phyloP scores from a whole-genome alignment of 2,329 filamentous ascomycete genomes.

The Zymoseptoria ardabiliae region DNA sequence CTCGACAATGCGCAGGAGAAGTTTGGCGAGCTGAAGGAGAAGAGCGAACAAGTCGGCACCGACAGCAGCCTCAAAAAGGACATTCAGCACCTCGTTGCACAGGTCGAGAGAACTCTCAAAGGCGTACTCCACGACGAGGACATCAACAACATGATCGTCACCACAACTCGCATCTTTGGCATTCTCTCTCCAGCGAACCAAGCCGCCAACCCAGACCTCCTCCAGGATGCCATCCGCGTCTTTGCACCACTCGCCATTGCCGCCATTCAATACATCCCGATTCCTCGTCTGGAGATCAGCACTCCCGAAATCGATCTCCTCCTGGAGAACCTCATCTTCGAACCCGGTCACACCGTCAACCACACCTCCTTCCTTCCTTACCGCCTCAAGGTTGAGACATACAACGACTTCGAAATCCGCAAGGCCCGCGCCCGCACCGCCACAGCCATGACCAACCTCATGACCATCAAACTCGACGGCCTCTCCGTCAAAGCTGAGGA shows the following conservation, averaged over 20 bases:
- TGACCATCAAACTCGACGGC: constrained; percentile 74
- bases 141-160: constrained; percentile 60
- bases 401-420: constrained; percentile 78
- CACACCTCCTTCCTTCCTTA: constrained; percentile 84
- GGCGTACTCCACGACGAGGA: constrained; percentile 66
- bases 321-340: constrained; percentile 82
- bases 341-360: constrained; percentile 79
- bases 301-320: constrained; percentile 77
- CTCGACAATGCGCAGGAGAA: constrained; percentile 68
- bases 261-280: constrained; percentile 77
- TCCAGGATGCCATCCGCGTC: constrained; percentile 68
- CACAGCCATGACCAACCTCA: constrained; percentile 56
- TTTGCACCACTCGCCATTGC: constrained; percentile 73
- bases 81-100: constrained; percentile 62
- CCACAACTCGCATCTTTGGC: constrained; percentile 57
- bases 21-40: constrained; percentile 51
- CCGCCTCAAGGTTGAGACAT: constrained; percentile 69
- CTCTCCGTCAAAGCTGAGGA: constrained; percentile 79
- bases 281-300: constrained; percentile 81
- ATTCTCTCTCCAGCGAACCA: constrained; percentile 61
- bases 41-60: constrained; percentile 51
- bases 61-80: constrained; percentile 65
- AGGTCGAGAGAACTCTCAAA: constrained; percentile 59
- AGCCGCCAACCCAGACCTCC: constrained; percentile 61
- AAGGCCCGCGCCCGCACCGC: constrained; percentile 68